These are phyloP conservation scores for Suhomyces prunicola DNA, from an alignment of 805 yeast genomes.

Conservation along the genomic window DNA sequence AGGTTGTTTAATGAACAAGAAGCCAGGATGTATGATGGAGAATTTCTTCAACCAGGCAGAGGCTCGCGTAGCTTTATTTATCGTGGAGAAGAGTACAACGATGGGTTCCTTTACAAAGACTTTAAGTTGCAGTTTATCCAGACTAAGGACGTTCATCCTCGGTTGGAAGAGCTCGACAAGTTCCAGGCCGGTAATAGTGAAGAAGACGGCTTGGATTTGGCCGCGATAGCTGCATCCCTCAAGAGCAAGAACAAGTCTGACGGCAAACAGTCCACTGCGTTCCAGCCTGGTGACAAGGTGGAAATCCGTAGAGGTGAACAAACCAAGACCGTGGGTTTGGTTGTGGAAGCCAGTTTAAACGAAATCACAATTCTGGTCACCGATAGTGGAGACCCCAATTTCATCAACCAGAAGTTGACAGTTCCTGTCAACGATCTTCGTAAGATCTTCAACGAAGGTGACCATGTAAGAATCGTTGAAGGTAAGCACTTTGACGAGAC, in stretches of 20 bases:
- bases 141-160: constrained; percentile 79
- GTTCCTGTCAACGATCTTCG: constrained; percentile 80
- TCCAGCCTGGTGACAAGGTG: constrained; percentile 93
- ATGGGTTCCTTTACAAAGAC: constrained; percentile 85
- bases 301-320: constrained; percentile 93
- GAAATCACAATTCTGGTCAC: constrained; percentile 52
- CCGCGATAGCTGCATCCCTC: constrained; percentile 82
- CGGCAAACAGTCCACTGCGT: constrained; percentile 36
- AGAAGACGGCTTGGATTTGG: constrained; percentile 79
- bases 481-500: constrained; percentile 94
- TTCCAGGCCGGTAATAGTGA: constrained; percentile 74
- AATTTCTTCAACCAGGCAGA: constrained; percentile 62
- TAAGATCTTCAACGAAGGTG: constrained; percentile 86
- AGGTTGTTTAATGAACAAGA: constrained; percentile 84
- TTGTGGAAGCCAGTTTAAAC: constrained; percentile 57
- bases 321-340: constrained; percentile 81
- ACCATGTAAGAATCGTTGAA: constrained; percentile 86
- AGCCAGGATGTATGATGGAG: constrained; percentile 81
- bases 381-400: constrained; percentile 54
- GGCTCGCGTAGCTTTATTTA: constrained; percentile 64
- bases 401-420: constrained; percentile 61
- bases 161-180: constrained; percentile 80
- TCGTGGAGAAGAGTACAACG: constrained; percentile 82
- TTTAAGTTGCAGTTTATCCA: constrained; percentile 79
- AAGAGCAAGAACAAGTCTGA: constrained; percentile 45